Conservation (phyloP, 805 yeast genomes). For the Cyberlindnera samutprakarnensis region DNA sequence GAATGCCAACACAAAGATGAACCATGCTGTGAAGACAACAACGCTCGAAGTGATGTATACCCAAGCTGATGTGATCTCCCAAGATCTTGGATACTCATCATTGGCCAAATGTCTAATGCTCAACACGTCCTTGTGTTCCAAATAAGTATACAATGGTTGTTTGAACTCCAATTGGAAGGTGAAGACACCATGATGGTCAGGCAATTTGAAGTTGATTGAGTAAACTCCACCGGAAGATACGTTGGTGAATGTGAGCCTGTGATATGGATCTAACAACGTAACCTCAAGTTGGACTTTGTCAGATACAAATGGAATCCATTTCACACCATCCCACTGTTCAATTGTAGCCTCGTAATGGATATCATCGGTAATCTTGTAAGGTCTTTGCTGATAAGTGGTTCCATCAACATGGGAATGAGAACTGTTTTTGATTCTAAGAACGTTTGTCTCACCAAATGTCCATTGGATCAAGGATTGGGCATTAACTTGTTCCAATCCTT, state of each 20-base stretch:
- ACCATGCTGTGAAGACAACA: conserved; percentile 69
- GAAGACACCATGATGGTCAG: conserved; percentile 97
- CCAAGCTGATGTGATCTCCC: conserved; percentile 92
- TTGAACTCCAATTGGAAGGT: conserved; percentile 74
- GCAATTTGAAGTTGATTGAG: conserved; percentile 53
- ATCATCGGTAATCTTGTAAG: conserved; percentile 72
- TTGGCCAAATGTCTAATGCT: conserved; percentile 92
- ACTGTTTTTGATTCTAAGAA: conserved; percentile 48
- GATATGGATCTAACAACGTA: conserved; percentile 91
- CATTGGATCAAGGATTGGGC: conserved; percentile 45
- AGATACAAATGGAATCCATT: conserved; percentile 65
- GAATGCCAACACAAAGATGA: conserved; percentile 65
- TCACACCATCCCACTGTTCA: conserved; percentile 40
- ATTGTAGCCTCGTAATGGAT: conserved; percentile 45
- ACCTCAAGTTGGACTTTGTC: conserved; percentile 75
- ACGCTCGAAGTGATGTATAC: conserved; percentile 70
- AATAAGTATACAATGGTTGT: conserved; percentile 64
- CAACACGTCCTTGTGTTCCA: conserved; percentile 59
- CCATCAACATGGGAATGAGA: conserved; percentile 45
- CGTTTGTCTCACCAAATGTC: conserved; percentile 66
- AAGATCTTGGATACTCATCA: conserved; percentile 88
- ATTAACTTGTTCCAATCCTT: conserved; percentile 25
- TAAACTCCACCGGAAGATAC: conserved; percentile 36
- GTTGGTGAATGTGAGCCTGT: conserved; percentile 58
- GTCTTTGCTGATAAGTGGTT: conserved; percentile 32